Evolutionary conservation across 169 alveolate genomes (phyloP).

Genomic region (Cryptosporidium meleagridis): DNA sequence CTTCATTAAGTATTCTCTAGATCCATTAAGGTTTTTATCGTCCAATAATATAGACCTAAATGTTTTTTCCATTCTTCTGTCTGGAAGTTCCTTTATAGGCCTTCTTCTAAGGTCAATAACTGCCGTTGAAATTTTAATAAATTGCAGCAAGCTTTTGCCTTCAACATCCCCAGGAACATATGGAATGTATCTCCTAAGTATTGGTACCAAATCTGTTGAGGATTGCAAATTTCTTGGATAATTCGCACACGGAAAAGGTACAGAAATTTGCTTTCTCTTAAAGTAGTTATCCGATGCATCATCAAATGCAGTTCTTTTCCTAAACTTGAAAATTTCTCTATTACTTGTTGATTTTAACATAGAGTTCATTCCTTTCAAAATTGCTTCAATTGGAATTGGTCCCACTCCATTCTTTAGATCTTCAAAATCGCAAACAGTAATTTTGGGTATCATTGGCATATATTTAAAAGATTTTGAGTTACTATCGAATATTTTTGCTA

Average conservation of each 20-base stretch:
- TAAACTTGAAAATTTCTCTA: neutral
- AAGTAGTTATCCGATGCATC: slow-evolving; percentile 14
- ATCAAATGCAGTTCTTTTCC: slow-evolving; percentile 54
- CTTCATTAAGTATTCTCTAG: slow-evolving; percentile 17
- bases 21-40: neutral
- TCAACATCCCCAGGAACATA: slow-evolving; percentile 67
- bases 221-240: neutral
- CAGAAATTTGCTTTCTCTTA: slow-evolving; percentile 7
- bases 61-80: slow-evolving; percentile 25
- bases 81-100: slow-evolving; percentile 63
- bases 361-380: slow-evolving; percentile 8
- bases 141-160: slow-evolving; percentile 38
- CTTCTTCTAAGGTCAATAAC: slow-evolving; percentile 54
- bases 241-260: neutral
- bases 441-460: slow-evolving; percentile 49
- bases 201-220: slow-evolving; percentile 4
- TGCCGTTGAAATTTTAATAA: slow-evolving; percentile 56
- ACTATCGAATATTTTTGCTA: slow-evolving; percentile 14
- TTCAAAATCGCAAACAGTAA: neutral
- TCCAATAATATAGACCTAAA: slow-evolving; percentile 8
- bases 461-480: slow-evolving; percentile 1
- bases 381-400: slow-evolving; percentile 34
- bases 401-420: slow-evolving; percentile 59
- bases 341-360: neutral
- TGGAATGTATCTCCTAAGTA: slow-evolving; percentile 38